Evolutionary conservation across 371 early-diverging fungal species (phyloP), one percentile per base, ranked within the genome.

Genomic region (Chytridium lagenaria): DNA sequence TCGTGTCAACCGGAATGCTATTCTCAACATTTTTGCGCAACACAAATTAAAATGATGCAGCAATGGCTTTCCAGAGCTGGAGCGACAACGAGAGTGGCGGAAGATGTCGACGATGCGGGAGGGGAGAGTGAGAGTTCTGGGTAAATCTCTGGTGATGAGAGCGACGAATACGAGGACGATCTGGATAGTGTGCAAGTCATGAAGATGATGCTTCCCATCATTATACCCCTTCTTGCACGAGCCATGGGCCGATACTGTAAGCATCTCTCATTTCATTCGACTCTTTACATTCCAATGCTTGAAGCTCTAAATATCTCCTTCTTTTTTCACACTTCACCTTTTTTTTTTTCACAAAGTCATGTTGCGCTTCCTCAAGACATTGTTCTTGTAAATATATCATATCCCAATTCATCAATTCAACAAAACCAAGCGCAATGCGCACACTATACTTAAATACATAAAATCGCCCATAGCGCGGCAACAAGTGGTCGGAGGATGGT

Each of bases 181-280:
- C 16, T 61, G 15, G 61, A 61, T 23, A 12, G 34, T 5, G 10
- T 37, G 36, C 61, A 61, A 23, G 23, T 61, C 15, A 28, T 61
- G 61, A 61, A 61, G 37, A 37, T 37, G 36, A 31, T 61, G 61
- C 7, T 23, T 3, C 61, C 61, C 36, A 37, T 61, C 61, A 36
- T 61, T 34, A 61, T 61, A 12, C 61, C 61, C 7, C 61, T 61
- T 3, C 37, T 61, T 7, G 61, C 61, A 23, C 16, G 61, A 26
- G 61, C 61, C 36, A 61, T 61, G 61, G 61, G 61, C 10, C 3
- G 61, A 28, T 61, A 61, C 26, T 61, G 61, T 61, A 34, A 3
- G 31, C 7, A 36, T 16, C 10, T 19, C 10, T 23, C 30, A 33
- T 61, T 23, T 12, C 34, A 7, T 3, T 7, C 61, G 5, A 61